phyloP scores from a whole-genome alignment of 2,329 filamentous ascomycete genomes.

The Tolypocladium paradoxum region DNA sequence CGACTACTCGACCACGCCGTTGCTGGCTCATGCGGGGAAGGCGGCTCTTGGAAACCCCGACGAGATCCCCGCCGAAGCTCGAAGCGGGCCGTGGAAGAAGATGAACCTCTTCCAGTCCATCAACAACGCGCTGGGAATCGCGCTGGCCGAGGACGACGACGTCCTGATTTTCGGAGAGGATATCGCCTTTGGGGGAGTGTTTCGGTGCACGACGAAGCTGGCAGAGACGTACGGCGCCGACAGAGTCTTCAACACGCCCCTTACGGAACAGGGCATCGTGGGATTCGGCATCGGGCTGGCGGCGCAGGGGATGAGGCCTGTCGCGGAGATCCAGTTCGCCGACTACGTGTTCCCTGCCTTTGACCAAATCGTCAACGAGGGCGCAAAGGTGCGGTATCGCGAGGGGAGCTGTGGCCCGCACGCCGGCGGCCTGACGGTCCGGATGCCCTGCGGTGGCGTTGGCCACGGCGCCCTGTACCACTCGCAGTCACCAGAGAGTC shows the following conservation, averaged over 20 bases:
- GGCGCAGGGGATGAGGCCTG: slow-evolving; percentile 81
- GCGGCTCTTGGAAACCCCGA: slow-evolving; percentile 53
- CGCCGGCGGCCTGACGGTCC: slow-evolving; percentile 70
- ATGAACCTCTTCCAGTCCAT: slow-evolving; percentile 93
- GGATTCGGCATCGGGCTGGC: slow-evolving; percentile 89
- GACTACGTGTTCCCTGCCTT: slow-evolving; percentile 92
- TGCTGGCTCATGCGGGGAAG: slow-evolving; percentile 72
- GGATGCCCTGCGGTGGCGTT: slow-evolving; percentile 85
- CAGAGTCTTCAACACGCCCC: slow-evolving; percentile 90
- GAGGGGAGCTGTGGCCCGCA: slow-evolving; percentile 47
- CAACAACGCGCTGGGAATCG: slow-evolving; percentile 78
- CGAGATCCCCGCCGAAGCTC: slow-evolving; percentile 58
- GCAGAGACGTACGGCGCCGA: slow-evolving; percentile 78
- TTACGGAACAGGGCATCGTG: slow-evolving; percentile 88
- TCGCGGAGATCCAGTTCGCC: slow-evolving; percentile 93
- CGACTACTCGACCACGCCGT: slow-evolving; percentile 72
- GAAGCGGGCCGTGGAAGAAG: slow-evolving; percentile 64
- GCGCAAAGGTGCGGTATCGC: slow-evolving; percentile 76
- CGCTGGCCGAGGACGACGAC: slow-evolving; percentile 71
- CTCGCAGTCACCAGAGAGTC: slow-evolving; percentile 76
- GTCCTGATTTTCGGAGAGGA: slow-evolving; percentile 94
- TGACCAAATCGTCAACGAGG: slow-evolving; percentile 90
- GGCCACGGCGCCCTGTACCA: slow-evolving; percentile 85
- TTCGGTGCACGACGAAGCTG: slow-evolving; percentile 86
- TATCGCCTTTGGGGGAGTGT: slow-evolving; percentile 93